A percentile compares a stretch with the other conserved stretches of the same genome.
Evolutionary conservation across 2,329 filamentous ascomycete genomes (phyloP).

Genomic region (Nigrospora sphaerica): DNA sequence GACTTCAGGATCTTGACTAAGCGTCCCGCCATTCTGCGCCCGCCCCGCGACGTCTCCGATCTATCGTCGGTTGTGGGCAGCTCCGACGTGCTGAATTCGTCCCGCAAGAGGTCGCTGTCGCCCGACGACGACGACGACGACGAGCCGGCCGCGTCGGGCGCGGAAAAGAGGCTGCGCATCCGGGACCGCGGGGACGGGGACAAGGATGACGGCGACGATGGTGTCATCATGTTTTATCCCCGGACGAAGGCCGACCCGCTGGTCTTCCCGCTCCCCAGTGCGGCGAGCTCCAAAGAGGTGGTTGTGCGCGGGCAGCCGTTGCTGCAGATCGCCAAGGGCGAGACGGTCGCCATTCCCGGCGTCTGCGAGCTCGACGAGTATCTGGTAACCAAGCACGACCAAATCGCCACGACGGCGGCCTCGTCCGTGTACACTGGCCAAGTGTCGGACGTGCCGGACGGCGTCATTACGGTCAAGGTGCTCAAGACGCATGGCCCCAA

Average conservation of each 20-base stretch:
- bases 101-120: constrained; percentile 42
- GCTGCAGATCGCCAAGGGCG: constrained; percentile 40
- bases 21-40: constrained; percentile 34
- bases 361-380: constrained; percentile 46
- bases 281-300: constrained; percentile 39
- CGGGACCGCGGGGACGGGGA: constrained; percentile 19
- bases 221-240: constrained; percentile 46
- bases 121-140: constrained; percentile 31
- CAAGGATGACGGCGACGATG: constrained; percentile 29
- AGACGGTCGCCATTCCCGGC: constrained; percentile 41
- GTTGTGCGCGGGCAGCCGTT: constrained; percentile 40
- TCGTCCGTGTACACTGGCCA: constrained; percentile 50
- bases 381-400: constrained; percentile 45
- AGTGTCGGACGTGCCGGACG: constrained; percentile 33
- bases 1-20: constrained; percentile 54
- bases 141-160: constrained; percentile 14
- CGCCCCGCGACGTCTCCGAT: constrained; percentile 17
- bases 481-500: constrained; percentile 41
- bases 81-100: constrained; percentile 33
- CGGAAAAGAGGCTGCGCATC: constrained; percentile 34
- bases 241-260: constrained; percentile 41
- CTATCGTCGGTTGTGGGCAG: constrained; percentile 17
- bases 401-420: constrained; percentile 47
- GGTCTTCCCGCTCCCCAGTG: constrained; percentile 43
- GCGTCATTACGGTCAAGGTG: constrained; percentile 53